Conservation (phyloP, 192 early-diverging fungal species). For the Linnemannia elongata region DNA sequence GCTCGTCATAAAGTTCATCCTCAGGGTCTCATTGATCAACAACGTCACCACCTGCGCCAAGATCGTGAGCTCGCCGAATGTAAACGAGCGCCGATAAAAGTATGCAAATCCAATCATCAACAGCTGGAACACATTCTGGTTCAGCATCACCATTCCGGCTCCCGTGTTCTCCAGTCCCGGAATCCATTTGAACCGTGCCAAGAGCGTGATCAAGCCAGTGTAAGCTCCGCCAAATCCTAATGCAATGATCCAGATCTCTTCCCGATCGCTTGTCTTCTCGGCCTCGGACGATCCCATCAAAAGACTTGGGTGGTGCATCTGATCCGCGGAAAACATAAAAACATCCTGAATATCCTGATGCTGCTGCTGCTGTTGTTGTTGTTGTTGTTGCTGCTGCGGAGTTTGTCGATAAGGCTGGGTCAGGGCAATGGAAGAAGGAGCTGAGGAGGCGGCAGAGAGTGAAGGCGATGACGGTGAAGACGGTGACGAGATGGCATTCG, state of each 20-base stretch:
- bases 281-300: slow-evolving; percentile 36
- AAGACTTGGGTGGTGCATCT: slow-evolving; percentile 47
- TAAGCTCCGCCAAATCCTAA: slow-evolving; percentile 44
- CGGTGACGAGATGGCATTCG: slow-evolving; percentile 37
- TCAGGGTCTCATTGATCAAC: slow-evolving; percentile 53
- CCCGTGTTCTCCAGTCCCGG: slow-evolving; percentile 44
- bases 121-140: slow-evolving; percentile 56
- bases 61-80: slow-evolving; percentile 75
- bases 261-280: slow-evolving; percentile 49
- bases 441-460: slow-evolving; percentile 33
- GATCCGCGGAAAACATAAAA: slow-evolving; percentile 48
- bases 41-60: slow-evolving; percentile 70
- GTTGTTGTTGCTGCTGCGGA: background rate
- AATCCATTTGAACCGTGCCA: slow-evolving; percentile 45
- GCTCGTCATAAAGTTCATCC: slow-evolving; percentile 27
- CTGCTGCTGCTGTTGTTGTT: slow-evolving; percentile 29
- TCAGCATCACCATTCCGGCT: slow-evolving; percentile 50
- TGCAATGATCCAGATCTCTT: slow-evolving; percentile 57
- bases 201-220: slow-evolving; percentile 26
- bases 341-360: slow-evolving; percentile 39
- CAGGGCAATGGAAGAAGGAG: background rate
- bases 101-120: slow-evolving; percentile 49
- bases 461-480: slow-evolving; percentile 46
- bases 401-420: background rate
- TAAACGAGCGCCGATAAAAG: slow-evolving; percentile 69